A percentile compares a stretch with the other conserved stretches of the same genome.
Evolutionary conservation across 768 basidiomycete genomes (phyloP).

Genomic region (Termitomyces sp.): DNA sequence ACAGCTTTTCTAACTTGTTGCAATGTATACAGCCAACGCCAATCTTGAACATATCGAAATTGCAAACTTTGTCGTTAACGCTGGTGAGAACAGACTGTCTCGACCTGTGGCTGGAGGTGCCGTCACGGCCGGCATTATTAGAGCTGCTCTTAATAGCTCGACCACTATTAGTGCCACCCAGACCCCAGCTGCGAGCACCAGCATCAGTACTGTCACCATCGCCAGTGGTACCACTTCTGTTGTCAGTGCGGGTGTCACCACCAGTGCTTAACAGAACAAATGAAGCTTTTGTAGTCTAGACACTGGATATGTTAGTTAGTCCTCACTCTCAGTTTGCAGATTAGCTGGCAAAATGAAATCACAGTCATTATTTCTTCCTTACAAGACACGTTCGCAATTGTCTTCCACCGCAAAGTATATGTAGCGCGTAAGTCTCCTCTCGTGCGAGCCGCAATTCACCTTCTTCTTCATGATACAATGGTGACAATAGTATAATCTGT

Average conservation of each 20-base stretch:
- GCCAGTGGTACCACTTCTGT: not conserved
- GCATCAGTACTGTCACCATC: not conserved
- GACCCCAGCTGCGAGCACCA: not conserved
- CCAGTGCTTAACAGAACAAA: not conserved
- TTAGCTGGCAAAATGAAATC: not conserved
- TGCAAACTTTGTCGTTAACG: slow-evolving; percentile 7
- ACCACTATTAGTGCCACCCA: not conserved
- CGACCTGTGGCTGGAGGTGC: slow-evolving; percentile 10
- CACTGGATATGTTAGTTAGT: not conserved
- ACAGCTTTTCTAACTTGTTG: not conserved
- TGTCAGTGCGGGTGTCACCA: not conserved
- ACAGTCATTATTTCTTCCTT: not conserved
- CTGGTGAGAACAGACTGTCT: slow-evolving; percentile 8
- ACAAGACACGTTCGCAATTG: no score
- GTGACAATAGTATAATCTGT: no score
- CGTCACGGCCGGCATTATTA: slow-evolving; percentile 6
- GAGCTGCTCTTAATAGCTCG: not conserved
- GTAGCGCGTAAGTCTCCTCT: not conserved
- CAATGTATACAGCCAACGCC: not conserved
- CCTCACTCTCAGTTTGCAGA: not conserved
- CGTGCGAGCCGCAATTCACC: not conserved
- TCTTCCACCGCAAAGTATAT: not conserved
- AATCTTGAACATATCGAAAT: slow-evolving; percentile 1
- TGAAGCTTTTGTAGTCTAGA: not conserved
- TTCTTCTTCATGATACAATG: not conserved